Evolutionary conservation across 2,329 filamentous ascomycete species (phyloP).

Genomic region (Fusarium napiforme): DNA sequence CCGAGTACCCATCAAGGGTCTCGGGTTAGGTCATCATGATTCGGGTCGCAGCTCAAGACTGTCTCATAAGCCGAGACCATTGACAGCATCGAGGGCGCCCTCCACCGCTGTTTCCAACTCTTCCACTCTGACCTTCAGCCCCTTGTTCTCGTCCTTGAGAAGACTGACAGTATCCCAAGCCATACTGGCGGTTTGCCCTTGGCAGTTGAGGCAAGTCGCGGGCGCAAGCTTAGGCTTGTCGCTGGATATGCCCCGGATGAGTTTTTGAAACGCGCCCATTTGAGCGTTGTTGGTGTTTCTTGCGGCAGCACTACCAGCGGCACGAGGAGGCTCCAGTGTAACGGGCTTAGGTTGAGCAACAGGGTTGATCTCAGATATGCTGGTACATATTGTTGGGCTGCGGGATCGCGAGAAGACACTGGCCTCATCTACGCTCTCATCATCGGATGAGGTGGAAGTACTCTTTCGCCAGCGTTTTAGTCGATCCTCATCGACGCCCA

Average conservation of each 20-base stretch:
- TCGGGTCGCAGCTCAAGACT: not conserved
- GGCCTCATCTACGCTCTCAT: conserved; percentile 60
- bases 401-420: conserved; percentile 71
- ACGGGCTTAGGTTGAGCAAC: conserved; percentile 39
- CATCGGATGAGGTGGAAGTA: conserved; percentile 61
- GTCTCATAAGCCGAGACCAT: conserved; percentile 60
- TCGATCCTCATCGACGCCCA: conserved; percentile 64
- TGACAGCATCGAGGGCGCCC: conserved; percentile 68
- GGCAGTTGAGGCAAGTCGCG: conserved; percentile 64
- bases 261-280: conserved; percentile 54
- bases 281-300: conserved; percentile 45
- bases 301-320: conserved; percentile 39
- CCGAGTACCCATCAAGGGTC: conserved; percentile 15
- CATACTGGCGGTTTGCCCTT: conserved; percentile 66
- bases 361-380: conserved; percentile 47
- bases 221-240: conserved; percentile 43
- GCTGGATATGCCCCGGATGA: conserved; percentile 56
- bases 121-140: conserved; percentile 68
- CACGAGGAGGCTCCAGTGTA: conserved; percentile 41
- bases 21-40: conserved; percentile 15
- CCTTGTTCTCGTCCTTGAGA: conserved; percentile 70
- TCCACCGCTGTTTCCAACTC: conserved; percentile 70
- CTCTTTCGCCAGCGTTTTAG: conserved; percentile 56
- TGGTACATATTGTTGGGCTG: conserved; percentile 63
- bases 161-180: conserved; percentile 74